Conservation (phyloP, 352 stramenopile genomes). For the Blastocystis sp. region DNA sequence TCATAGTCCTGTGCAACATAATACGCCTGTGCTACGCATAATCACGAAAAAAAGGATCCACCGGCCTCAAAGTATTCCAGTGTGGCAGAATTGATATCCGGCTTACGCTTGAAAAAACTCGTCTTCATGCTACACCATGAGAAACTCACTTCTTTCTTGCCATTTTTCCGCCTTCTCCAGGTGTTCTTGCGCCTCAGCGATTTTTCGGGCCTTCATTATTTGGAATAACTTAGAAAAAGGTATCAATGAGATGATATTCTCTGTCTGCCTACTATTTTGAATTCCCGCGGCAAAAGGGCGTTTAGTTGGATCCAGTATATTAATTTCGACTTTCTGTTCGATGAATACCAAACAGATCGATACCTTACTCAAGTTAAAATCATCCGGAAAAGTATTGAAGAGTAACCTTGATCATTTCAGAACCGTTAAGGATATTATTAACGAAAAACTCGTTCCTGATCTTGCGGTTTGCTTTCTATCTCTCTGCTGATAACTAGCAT, state of each 20-base stretch:
- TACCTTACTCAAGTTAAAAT: background rate
- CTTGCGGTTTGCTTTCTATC: background rate
- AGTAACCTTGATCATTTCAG: background rate
- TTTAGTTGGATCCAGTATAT: background rate
- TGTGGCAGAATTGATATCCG: constrained; percentile 37
- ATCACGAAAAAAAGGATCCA: background rate
- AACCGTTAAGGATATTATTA: background rate
- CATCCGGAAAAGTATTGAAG: constrained; percentile 2
- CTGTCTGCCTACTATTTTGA: background rate
- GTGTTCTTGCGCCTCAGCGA: constrained; percentile 40
- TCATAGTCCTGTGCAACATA: constrained; percentile 54
- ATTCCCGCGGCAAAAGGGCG: background rate
- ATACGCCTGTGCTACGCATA: constrained; percentile 25
- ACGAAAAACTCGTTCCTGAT: background rate
- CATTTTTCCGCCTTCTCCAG: constrained; percentile 9
- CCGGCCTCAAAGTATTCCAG: constrained; percentile 53
- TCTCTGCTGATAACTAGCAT: background rate
- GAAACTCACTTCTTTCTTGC: background rate
- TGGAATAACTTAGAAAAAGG: background rate
- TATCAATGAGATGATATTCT: background rate
- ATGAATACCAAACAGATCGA: background rate
- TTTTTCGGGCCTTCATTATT: constrained; percentile 55
- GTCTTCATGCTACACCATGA: constrained; percentile 48
- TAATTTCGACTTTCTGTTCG: too few species aligned
- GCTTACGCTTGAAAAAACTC: constrained; percentile 61